Percentiles rank a stretch among this genome's conserved stretches.
phyloP scores from a whole-genome alignment of 31 red algal species.

The Odonthalia washingtoniensis region DNA sequence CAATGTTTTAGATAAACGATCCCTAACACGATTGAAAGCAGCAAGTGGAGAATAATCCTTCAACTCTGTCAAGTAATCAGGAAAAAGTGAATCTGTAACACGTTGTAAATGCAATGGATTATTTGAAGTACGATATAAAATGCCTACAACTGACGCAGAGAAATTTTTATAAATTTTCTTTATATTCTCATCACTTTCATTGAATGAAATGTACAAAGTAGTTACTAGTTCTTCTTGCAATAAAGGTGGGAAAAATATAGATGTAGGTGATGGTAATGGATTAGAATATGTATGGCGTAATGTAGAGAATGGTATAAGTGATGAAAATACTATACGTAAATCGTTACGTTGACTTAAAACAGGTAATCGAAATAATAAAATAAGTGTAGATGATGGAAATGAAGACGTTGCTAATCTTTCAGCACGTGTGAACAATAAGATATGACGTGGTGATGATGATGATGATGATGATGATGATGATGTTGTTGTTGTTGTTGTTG shows the following conservation, averaged over 20 bases:
- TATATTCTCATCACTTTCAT: not conserved
- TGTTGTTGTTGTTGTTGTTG: not conserved
- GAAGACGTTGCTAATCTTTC: constrained; percentile 37
- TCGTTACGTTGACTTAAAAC: not conserved
- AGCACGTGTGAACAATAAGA: constrained; percentile 34
- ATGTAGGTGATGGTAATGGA: constrained; percentile 8
- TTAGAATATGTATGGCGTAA: constrained; percentile 32
- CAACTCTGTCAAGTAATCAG: constrained; percentile 25
- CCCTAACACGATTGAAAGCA: constrained; percentile 42
- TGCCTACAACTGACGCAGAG: constrained; percentile 17
- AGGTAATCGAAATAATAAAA: constrained; percentile 28
- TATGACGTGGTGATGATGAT: not conserved
- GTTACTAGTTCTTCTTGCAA: constrained; percentile 29
- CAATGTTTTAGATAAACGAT: constrained; percentile 25
- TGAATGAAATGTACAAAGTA: not conserved
- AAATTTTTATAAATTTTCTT: constrained; percentile 28
- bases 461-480: not conserved
- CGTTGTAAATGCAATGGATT: constrained; percentile 14
- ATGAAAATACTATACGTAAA: constrained; percentile 17
- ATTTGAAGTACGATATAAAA: constrained; percentile 40
- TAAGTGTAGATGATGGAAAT: constrained; percentile 31
- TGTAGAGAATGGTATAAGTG: constrained; percentile 25
- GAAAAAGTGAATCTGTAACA: constrained; percentile 41
- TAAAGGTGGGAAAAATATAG: constrained; percentile 34
- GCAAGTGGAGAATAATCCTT: constrained; percentile 19